Base-by-base conservation (phyloP, 2,329 filamentous ascomycete genomes). In the Phaeosphaeria sp. region DNA sequence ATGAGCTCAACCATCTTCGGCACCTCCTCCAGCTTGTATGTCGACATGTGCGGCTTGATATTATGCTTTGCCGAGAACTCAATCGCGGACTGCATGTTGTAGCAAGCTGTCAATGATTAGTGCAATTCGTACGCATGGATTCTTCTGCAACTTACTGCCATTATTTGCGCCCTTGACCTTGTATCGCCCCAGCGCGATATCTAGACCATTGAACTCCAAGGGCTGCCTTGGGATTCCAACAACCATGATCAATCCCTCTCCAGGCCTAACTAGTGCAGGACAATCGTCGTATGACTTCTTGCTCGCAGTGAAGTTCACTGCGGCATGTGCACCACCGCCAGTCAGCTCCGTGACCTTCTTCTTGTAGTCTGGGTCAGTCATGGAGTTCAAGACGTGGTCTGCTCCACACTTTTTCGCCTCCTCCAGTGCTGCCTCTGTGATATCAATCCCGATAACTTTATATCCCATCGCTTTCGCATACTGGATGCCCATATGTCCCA, bases 61-160 rank as follows among this genome's bases (percentile, higher is more conserved):
- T 68, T 65, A 27, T 75, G 70, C 50, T 76, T 73, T 10, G 72
- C 67, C 30, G 64, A 69, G 51, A 76, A 75, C 54, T 75, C 71
- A 46, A 76, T 73, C 6, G 68, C 71, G 41, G 67, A 59, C 23
- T 64, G 64, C 72, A 76, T 73, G 39, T 76, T 76, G 55, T 75
- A 72, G 50, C 73, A 46, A 71, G 76, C 50, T 81, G 79, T 72
- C 46, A 72, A 68, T 33, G 84, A 79, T n/a, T 46, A 51, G 20
- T 11, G 30, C 30, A 17, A 43, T 23, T 17, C 17, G 23, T 10
- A 11, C 17, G 21, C 22, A 30, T 44, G 23, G 2, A 33, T 15
- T 5, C 9, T 20, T 15, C 18, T 17, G 17, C 13, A n/a, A 69
- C 71, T 67, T 60, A 74, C 69, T 74, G 50, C 73, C 72, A 46